These are phyloP conservation scores for Acidomyces sp. DNA, from an alignment of 495 filamentous ascomycete species.

Conservation along the genomic window DNA sequence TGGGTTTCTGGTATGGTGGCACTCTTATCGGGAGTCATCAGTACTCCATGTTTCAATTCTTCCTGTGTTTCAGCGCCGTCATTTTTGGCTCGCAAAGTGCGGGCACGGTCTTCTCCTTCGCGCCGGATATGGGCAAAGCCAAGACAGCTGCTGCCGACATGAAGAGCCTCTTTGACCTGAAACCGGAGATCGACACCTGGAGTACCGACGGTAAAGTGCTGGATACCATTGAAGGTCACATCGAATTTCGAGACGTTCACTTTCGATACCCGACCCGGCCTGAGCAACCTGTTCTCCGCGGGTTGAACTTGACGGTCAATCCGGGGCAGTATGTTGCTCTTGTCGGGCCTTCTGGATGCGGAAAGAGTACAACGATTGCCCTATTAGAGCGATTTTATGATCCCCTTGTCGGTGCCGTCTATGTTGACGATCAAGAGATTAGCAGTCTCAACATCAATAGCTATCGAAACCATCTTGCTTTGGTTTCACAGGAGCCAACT, in stretches of 20 bases:
- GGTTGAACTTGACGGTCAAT: constrained; percentile 39
- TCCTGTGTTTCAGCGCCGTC: constrained; percentile 66
- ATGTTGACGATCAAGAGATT: constrained; percentile 63
- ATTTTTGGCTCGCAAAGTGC: constrained; percentile 77
- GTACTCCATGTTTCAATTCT: constrained; percentile 68
- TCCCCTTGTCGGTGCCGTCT: constrained; percentile 56
- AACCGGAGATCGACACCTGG: constrained; percentile 73
- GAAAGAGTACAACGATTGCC: constrained; percentile 49
- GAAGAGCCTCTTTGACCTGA: constrained; percentile 64
- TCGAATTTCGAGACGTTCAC: constrained; percentile 32
- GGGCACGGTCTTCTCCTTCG: constrained; percentile 77
- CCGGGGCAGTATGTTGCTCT: constrained; percentile 47
- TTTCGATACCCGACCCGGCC: constrained; percentile 56
- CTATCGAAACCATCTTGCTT: constrained; percentile 61
- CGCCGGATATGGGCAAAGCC: constrained; percentile 78
- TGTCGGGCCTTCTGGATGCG: constrained; percentile 48
- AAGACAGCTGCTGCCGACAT: constrained; percentile 65
- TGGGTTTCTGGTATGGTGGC: constrained; percentile 94
- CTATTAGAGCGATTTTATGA: constrained; percentile 55
- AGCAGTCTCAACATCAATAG: constrained; percentile 60
- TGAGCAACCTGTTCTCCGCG: constrained; percentile 42
- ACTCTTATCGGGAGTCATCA: constrained; percentile 57
- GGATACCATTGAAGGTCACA: constrained; percentile 44
- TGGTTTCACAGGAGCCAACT: constrained; percentile 79
- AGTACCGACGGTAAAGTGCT: constrained; percentile 53